Evolutionary conservation across 2,329 filamentous ascomycete species (phyloP), one percentile per base, ranked within the genome.

Genomic region (Pestalotiopsis sp.): DNA sequence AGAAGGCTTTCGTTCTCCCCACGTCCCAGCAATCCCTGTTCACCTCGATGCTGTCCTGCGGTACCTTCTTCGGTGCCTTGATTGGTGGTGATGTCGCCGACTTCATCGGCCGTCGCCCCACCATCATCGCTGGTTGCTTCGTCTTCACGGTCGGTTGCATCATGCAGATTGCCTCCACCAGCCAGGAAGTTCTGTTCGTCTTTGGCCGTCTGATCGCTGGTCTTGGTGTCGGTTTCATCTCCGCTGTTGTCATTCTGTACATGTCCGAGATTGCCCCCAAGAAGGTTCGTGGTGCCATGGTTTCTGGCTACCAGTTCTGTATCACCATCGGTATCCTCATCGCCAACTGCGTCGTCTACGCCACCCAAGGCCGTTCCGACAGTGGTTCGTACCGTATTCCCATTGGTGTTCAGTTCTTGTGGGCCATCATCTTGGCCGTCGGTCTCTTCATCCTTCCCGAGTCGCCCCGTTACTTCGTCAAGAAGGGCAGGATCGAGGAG

Each of bases 221-320:
- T 72, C 78, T 88, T 65, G 90, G 90, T 80, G 88, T 92, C 69
- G 90, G 90, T 73, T 91, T 91, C 77, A 89, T 90, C 69, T 91
- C 88, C 2, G 88, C 90, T 71, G 87, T 90, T 71, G 88, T 92
- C 77, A 90, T 92, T 73, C 81, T 92, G 67, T 92, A 93, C 84
- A 92, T 93, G 90, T 90, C 88, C 60, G 91, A 84, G 73, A 82
- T 83, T 70, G 81, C 82, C 39, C 88, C 89, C 41, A 85, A 84
- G 78, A 90, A 88, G 75, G 87, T 93, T 68, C 89, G 92, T 75
- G 91, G 92, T 75, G 90, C 91, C 66, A 85, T 93, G 70, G 91
- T 94, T 11, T 88, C 90, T 1, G 91, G 90, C 2, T 94, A 94
- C 80, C 91, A 93, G 79, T 93, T 93, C 83, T 92, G 88, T 79